A percentile compares a stretch with the other conserved stretches of the same genome.
Evolutionary conservation across 192 early-diverging fungal species (phyloP).

Genomic region (Phlyctochytrium planicorne): DNA sequence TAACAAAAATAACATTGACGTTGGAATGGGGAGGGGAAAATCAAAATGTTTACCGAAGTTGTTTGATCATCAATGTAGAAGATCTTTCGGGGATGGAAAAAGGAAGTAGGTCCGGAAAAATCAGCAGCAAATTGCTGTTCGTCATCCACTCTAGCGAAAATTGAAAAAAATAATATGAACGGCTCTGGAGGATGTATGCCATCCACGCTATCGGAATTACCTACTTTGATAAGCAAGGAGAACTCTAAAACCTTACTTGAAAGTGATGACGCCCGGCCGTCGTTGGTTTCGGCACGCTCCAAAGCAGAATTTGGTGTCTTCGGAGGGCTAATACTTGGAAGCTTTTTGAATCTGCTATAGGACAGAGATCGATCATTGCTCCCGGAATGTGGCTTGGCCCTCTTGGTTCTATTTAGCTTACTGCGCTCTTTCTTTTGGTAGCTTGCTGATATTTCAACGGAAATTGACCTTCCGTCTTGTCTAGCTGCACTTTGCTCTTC

Average conservation of each 20-base stretch:
- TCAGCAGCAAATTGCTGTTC: not conserved
- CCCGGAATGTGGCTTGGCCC: too few relatives aligned
- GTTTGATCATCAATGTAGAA: constrained; percentile 2
- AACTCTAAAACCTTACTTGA: too few relatives aligned
- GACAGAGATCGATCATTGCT: too few relatives aligned
- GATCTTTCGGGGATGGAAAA: constrained; percentile 21
- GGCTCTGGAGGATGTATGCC: not conserved
- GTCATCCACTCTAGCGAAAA: not conserved
- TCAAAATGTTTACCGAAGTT: too few relatives aligned
- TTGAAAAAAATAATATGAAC: not conserved
- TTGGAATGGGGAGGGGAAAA: too few relatives aligned
- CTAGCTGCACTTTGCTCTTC: constrained; percentile 5
- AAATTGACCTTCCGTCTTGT: constrained; percentile 16
- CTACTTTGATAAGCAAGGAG: too few relatives aligned
- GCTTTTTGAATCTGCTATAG: too few relatives aligned
- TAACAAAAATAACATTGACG: too few relatives aligned
- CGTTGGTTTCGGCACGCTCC: not conserved
- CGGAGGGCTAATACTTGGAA: constrained; percentile 35
- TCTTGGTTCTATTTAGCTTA: too few relatives aligned
- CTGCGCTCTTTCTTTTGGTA: not conserved
- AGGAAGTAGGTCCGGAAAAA: not conserved
- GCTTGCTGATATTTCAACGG: constrained; percentile 7
- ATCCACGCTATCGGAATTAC: too few relatives aligned
- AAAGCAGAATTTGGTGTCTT: constrained; percentile 5
- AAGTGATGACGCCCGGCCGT: constrained; percentile 1